phyloP scores from a whole-genome alignment of 2,329 filamentous ascomycete species.

The Cadophora sp. region DNA sequence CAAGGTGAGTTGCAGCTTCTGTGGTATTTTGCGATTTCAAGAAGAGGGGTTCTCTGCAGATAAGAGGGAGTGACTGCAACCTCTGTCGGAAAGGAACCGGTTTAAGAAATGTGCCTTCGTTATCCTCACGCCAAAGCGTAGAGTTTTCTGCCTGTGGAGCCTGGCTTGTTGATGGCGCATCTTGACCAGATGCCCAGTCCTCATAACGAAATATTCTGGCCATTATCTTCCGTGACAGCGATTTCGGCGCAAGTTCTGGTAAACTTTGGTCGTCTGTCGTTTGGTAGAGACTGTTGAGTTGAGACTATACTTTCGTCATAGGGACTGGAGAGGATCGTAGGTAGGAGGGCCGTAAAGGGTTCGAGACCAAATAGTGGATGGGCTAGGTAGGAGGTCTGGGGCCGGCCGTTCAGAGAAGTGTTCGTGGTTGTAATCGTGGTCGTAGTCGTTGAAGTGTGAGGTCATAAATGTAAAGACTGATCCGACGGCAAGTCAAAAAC shows the following conservation, averaged over 20 bases:
- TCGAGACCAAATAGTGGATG: not conserved
- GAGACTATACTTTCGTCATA: not conserved
- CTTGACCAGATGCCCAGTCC: constrained; percentile 53
- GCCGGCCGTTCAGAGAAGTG: not conserved
- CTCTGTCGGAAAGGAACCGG: constrained; percentile 35
- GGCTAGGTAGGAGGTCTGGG: too few relatives aligned
- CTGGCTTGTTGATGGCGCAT: constrained; percentile 51
- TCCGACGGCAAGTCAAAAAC: not conserved
- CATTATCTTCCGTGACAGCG: constrained; percentile 31
- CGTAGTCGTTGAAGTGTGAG: not conserved
- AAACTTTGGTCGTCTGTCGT: not conserved
- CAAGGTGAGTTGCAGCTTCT: constrained; percentile 5
- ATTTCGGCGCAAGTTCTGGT: not conserved
- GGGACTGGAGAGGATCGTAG: not conserved
- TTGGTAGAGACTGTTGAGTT: not conserved
- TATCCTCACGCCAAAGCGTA: constrained; percentile 41
- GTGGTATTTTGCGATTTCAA: constrained; percentile 19
- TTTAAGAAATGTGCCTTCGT: constrained; percentile 10
- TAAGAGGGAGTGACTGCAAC: constrained; percentile 35
- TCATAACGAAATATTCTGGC: constrained; percentile 50
- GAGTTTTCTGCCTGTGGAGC: constrained; percentile 36
- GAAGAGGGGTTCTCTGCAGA: constrained; percentile 22
- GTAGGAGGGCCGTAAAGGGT: not conserved
- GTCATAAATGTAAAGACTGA: constrained; percentile 17
- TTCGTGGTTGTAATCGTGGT: not conserved